A percentile compares a stretch with the other conserved stretches of the same genome.
These are phyloP conservation scores for Pezicula neosporulosa DNA, from an alignment of 2,329 filamentous ascomycete species.

Conservation along the genomic window DNA sequence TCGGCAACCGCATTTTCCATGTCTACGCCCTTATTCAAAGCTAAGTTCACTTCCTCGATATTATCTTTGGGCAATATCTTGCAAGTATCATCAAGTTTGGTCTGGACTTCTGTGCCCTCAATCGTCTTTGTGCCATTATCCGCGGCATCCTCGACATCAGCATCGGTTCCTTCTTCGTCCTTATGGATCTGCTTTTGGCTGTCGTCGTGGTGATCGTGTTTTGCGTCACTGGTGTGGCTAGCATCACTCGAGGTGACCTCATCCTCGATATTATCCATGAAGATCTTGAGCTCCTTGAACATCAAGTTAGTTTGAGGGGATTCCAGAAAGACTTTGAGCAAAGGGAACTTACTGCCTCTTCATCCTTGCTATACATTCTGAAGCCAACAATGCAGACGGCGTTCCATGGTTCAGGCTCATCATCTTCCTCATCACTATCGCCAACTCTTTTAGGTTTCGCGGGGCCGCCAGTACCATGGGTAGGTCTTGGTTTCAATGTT, in stretches of 20 bases:
- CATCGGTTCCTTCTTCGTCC: conserved; percentile 11
- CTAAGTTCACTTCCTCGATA: too few species aligned
- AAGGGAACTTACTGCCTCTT: conserved; percentile 30
- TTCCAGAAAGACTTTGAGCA: too few species aligned
- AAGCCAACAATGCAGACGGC: conserved; percentile 38
- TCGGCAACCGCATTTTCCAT: too few species aligned
- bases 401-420: conserved; percentile 38
- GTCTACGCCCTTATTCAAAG: too few species aligned
- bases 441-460: conserved; percentile 23
- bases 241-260: too few species aligned
- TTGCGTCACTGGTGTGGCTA: too few species aligned
- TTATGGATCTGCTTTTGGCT: background rate
- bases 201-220: too few species aligned
- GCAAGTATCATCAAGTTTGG: background rate
- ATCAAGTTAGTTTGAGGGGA: too few species aligned
- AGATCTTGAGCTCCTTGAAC: conserved; percentile 15
- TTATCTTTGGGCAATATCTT: background rate
- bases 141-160: conserved; percentile 16
- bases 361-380: conserved; percentile 41
- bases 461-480: conserved; percentile 11
- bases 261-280: conserved; percentile 9
- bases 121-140: background rate
- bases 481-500: conserved; percentile 44
- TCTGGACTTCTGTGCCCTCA: background rate
- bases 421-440: conserved; percentile 20